These are phyloP conservation scores for Cucurbita argyrosperma DNA, from an alignment of 306 rosid species.

Conservation along the genomic window DNA sequence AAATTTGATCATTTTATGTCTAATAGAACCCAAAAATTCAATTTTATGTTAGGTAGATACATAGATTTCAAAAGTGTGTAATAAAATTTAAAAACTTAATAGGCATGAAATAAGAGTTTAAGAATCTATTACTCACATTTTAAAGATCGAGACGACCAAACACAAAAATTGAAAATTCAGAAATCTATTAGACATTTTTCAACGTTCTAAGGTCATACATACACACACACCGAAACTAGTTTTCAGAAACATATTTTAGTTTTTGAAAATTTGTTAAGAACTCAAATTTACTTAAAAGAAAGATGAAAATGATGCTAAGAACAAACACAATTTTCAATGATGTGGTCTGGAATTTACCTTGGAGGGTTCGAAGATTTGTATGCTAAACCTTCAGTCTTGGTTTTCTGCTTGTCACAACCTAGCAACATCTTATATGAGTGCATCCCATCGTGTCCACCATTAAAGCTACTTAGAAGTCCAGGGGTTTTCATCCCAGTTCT, in stretches of 20 bases:
- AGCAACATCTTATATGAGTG: constrained; percentile 29
- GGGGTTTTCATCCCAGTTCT: constrained; percentile 82
- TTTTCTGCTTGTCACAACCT: constrained; percentile 47
- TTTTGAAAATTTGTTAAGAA: not conserved
- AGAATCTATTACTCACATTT: no score
- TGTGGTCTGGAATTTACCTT: constrained; percentile 22
- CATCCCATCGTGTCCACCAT: constrained; percentile 25
- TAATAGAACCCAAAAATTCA: no score
- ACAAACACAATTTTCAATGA: not conserved
- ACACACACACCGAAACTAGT: no score
- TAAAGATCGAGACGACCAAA: no score
- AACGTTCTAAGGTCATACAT: no score
- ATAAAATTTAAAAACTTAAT: no score
- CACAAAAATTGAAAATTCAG: no score
- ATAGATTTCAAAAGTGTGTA: no score
- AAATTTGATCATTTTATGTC: no score
- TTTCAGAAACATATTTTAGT: not conserved
- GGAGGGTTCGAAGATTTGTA: constrained; percentile 44
- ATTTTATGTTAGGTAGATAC: no score
- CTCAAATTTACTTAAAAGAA: not conserved
- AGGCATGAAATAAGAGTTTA: no score
- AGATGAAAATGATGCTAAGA: not conserved
- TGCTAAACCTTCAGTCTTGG: constrained; percentile 27
- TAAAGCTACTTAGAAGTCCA: constrained; percentile 49
- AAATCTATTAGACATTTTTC: no score